phyloP scores from a whole-genome alignment of 371 early-diverging fungal species.

The Actinomortierella wolfii region DNA sequence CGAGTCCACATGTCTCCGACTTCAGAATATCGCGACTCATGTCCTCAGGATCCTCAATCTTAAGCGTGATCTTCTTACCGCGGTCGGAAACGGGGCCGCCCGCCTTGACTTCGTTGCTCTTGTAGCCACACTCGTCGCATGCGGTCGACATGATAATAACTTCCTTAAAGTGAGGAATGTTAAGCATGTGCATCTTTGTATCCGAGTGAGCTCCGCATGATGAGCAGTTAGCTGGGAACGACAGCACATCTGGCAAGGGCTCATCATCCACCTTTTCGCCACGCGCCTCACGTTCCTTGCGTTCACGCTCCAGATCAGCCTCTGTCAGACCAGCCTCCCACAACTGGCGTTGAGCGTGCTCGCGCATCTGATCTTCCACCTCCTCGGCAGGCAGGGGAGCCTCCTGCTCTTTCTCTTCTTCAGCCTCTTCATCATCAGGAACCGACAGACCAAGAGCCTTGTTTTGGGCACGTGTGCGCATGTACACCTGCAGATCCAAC shows the following conservation, averaged over 20 bases:
- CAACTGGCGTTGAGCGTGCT: conserved; percentile 37
- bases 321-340: conserved; percentile 44
- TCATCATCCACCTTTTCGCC: conserved; percentile 52
- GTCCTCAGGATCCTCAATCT: conserved; percentile 83
- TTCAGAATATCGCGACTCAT: conserved; percentile 93
- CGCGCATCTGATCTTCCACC: conserved; percentile 33
- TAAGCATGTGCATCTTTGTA: conserved; percentile 90
- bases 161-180: conserved; percentile 94
- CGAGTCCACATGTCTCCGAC: conserved; percentile 91
- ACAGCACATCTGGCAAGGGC: conserved; percentile 66
- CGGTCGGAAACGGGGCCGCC: conserved; percentile 84
- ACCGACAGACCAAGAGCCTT: conserved; percentile 74
- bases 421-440: conserved; percentile 55
- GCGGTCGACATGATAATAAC: conserved; percentile 96
- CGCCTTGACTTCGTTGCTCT: conserved; percentile 95
- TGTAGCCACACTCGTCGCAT: conserved; percentile 93
- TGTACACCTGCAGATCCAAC: conserved; percentile 66
- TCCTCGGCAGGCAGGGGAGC: conserved; percentile 44
- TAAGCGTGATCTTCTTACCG: conserved; percentile 83
- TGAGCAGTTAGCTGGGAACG: conserved; percentile 90
- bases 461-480: conserved; percentile 80
- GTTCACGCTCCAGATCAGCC: conserved; percentile 32
- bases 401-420: conserved; percentile 16
- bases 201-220: conserved; percentile 81
- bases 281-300: conserved; percentile 11